Evolutionary conservation across 192 early-diverging fungal species (phyloP).

Genomic region (Spizellomyces punctatus): DNA sequence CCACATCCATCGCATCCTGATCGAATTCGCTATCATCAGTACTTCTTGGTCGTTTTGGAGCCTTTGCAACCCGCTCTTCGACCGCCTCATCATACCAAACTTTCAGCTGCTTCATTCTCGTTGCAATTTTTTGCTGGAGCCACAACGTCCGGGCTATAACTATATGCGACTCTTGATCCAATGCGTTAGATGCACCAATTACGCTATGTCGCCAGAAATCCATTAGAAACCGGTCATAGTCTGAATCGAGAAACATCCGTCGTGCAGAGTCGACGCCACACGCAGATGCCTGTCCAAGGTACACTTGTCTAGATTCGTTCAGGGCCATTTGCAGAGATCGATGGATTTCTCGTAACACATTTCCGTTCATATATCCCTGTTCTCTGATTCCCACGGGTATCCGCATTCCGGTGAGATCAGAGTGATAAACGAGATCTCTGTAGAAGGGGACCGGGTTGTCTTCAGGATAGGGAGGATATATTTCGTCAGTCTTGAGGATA

Average conservation of each 20-base stretch:
- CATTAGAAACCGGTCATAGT: conserved; percentile 35
- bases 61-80: not conserved
- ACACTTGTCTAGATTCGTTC: conserved; percentile 24
- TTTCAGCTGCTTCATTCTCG: conserved; percentile 13
- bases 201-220: conserved; percentile 32
- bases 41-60: not conserved
- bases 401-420: conserved; percentile 10
- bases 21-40: not conserved
- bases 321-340: conserved; percentile 16
- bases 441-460: conserved; percentile 23
- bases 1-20: conserved; percentile 9
- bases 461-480: conserved; percentile 27
- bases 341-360: conserved; percentile 11
- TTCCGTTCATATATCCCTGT: conserved; percentile 15
- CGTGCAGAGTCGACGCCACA: conserved; percentile 14
- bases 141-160: conserved; percentile 1
- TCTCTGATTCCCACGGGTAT: conserved; percentile 11
- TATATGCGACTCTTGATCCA: conserved; percentile 22
- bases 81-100: not conserved
- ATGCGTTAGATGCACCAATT: conserved; percentile 13
- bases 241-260: conserved; percentile 37
- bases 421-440: conserved; percentile 26
- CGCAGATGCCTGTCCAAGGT: conserved; percentile 22
- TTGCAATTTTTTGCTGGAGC: conserved; percentile 8
- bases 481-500: conserved; percentile 13